phyloP scores from a whole-genome alignment of 2,329 filamentous ascomycete genomes.

The Moelleriella libera region DNA sequence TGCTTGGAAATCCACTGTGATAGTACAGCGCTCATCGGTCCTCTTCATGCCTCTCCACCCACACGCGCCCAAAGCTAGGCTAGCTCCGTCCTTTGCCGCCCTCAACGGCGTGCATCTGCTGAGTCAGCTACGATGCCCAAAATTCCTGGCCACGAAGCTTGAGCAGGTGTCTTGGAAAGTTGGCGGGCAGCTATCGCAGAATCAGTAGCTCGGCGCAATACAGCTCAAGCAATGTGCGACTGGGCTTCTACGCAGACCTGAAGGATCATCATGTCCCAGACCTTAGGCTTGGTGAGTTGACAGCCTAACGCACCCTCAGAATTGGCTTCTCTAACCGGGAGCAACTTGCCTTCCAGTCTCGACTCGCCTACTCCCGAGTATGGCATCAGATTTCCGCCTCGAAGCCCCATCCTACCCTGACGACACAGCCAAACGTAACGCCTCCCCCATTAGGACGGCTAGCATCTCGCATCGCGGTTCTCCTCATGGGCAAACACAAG shows the following conservation, averaged over 20 bases:
- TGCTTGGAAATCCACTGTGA: not conserved
- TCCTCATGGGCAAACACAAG: slow-evolving; percentile 98
- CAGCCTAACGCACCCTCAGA: not conserved
- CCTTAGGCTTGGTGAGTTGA: slow-evolving; percentile 53
- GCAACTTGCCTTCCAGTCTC: slow-evolving; percentile 45
- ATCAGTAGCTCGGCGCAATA: not conserved
- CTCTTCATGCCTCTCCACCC: too few relatives aligned
- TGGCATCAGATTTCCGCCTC: slow-evolving; percentile 81
- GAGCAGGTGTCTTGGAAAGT: not conserved
- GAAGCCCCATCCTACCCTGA: slow-evolving; percentile 47
- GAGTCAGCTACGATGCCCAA: not conserved
- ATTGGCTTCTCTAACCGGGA: not conserved
- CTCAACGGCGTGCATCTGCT: not conserved
- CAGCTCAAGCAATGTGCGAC: too few relatives aligned
- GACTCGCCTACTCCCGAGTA: slow-evolving; percentile 86
- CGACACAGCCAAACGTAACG: slow-evolving; percentile 40
- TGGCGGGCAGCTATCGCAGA: not conserved
- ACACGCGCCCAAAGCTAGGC: not conserved
- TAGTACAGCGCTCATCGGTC: not conserved
- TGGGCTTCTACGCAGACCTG: not conserved
- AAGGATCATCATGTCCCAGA: slow-evolving; percentile 53
- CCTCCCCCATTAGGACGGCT: slow-evolving; percentile 78
- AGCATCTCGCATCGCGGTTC: slow-evolving; percentile 71
- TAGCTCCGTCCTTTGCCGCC: too few relatives aligned
- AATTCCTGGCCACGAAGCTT: not conserved